These are phyloP conservation scores for Incumbomyces delicatus DNA, from an alignment of 2,329 filamentous ascomycete genomes.

Conservation along the genomic window DNA sequence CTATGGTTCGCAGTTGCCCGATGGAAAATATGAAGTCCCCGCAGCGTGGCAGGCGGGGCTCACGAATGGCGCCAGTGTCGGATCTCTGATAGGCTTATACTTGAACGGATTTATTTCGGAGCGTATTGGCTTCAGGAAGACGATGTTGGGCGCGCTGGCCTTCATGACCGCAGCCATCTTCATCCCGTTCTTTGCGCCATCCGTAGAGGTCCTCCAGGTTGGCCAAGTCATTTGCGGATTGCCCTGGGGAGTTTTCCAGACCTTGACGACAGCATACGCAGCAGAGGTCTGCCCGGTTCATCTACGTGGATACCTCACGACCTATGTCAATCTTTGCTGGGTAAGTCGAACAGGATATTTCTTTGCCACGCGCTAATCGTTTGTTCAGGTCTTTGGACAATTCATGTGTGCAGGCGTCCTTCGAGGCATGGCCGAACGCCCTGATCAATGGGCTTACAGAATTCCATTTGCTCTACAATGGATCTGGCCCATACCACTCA, in stretches of 20 bases:
- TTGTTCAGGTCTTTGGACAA: constrained; percentile 37
- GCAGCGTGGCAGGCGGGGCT: constrained; percentile 50
- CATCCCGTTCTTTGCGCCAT: constrained; percentile 30
- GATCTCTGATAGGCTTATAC: constrained; percentile 56
- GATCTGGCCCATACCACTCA: constrained; percentile 19
- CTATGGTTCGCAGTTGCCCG: constrained; percentile 29
- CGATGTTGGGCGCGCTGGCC: constrained; percentile 48
- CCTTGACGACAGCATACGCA: constrained; percentile 43
- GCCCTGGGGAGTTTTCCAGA: not conserved
- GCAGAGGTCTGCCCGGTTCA: constrained; percentile 55
- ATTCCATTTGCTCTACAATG: constrained; percentile 22
- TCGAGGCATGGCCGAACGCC: constrained; percentile 14
- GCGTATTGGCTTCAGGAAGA: constrained; percentile 54
- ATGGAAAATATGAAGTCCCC: constrained; percentile 37
- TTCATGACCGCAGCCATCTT: constrained; percentile 31
- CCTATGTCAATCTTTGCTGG: constrained; percentile 54
- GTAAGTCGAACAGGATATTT: constrained; percentile 28
- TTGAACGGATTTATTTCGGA: constrained; percentile 57
- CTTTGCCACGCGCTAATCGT: no score
- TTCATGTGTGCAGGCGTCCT: constrained; percentile 34
- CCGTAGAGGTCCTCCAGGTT: constrained; percentile 24
- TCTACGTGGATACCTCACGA: constrained; percentile 50
- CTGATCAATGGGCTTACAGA: constrained; percentile 12
- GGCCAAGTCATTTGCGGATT: constrained; percentile 30
- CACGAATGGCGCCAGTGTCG: constrained; percentile 47